Base-by-base conservation (phyloP, 2,329 filamentous ascomycete species). In the Tothia fuscella region DNA sequence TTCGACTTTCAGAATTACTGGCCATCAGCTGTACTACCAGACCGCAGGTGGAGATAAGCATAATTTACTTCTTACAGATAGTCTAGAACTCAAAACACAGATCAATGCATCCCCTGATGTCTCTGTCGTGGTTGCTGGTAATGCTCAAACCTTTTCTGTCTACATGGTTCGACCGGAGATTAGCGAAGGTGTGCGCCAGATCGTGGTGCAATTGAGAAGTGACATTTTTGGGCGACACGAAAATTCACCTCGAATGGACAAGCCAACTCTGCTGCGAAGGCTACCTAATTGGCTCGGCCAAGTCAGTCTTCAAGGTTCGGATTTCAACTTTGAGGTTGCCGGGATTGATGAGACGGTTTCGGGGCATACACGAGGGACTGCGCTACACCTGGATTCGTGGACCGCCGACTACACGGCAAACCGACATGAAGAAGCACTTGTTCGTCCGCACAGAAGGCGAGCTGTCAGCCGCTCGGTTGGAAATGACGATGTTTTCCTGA, bases 101-200 rank as follows among this genome's bases (percentile, higher is more conserved):
- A 65, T 96, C 10, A 89, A 77, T 48, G 89, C 89, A 4, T 78
- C 83, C 3, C 88, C 88, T 0, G 81, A 95, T 49, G 75, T 95
- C 6, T 80, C 82, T 35, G 87, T 96, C 7, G 76, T 86, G 41
- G 76, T 80, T 9, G 81, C 76, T 38, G 87, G 83, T 16, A 85
- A 78, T 47, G 65, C 95, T 2, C 83, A 93, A 55, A 93, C 86
- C 0, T 88, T 93, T 49, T 84, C 85, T 2, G 71, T 94, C 37
- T 91, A 87, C 54, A 80, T 98, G 69, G 80, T 95, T 6, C 79
- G 89, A 17, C 80, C 85, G 5, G 91, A 98, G 55, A 94, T 98
- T 45, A 91, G 81, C 41, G 82, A 93, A 53, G 93, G 91, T 17
- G 71, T 98, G 24, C 83, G 84, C 19, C 86, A 96, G 57, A 95